Base-by-base conservation (phyloP, 75 land plant genomes). In the Pinus taeda region DNA sequence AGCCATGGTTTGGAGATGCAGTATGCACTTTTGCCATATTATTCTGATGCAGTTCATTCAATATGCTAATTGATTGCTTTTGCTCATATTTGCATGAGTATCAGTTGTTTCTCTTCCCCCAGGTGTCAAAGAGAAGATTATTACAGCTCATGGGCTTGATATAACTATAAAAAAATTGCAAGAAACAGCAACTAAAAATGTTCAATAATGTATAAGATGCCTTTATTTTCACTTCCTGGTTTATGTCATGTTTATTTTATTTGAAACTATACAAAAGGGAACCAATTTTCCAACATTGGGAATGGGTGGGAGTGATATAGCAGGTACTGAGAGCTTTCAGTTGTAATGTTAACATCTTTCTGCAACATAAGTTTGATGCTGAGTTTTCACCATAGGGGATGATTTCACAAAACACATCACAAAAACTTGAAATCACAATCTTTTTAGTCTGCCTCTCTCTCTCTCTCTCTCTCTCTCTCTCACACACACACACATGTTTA, bases 301-400 rank as follows among this genome's bases (percentile, higher is more conserved):
- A 39, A 69, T 6, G n/a, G 9, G 17, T 30, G 33, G 12, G 4
- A 61, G 26, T 4, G 18, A 64, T 64, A 1, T 29, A 12, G 37
- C 29, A 64, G 37, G 67, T 64, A 64, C 33, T 36, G 29, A 9
- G 22, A 0, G 24, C 1, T 69, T 20, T 37, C 53, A 20, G 20
- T 8, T 69, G 24, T 37, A 6, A 11, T 20, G 18, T 9, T 69
- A 69, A 42, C 71, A 42, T n/a, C 3, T 69, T 69, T 42, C 71
- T 69, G 71, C 71, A 20, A 69, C n/a, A 39, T 69, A 42, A 49
- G 49, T 21, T 69, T 18, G 53, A n/a, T 69, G n/a, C n/a, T 45
- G 42, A 18, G 49, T n/a, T 69, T 17, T 37, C 71, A 69, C 49
- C 71, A 69, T 45, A 69, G 45, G 21, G 42, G 17, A 14, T 26